Conservation (phyloP, 352 stramenopile genomes). For the Pythium apleroticum region DNA sequence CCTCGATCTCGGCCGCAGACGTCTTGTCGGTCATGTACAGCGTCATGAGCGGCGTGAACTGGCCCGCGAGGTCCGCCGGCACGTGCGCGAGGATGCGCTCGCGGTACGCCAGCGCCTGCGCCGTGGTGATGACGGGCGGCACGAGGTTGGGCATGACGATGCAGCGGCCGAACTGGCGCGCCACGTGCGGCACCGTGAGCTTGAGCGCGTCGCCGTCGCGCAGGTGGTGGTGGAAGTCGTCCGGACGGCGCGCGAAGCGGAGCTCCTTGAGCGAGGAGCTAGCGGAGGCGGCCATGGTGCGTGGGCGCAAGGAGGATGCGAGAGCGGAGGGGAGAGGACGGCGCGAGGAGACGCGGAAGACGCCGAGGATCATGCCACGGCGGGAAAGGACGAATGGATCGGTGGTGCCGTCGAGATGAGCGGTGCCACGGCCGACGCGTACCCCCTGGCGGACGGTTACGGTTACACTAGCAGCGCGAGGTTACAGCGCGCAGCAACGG, state of each 20-base stretch:
- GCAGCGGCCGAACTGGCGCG: constrained; percentile 80
- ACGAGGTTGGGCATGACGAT: constrained; percentile 99
- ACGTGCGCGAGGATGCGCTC: constrained; percentile 92
- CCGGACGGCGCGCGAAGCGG: constrained; percentile 47
- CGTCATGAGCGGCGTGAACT: constrained; percentile 96
- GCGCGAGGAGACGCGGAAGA: constrained; percentile 6
- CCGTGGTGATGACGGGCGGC: constrained; percentile 95
- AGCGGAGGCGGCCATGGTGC: not conserved
- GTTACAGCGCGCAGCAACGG: too few species aligned
- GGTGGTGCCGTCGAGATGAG: constrained; percentile 7
- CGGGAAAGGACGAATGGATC: constrained; percentile 14
- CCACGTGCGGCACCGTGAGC: constrained; percentile 82
- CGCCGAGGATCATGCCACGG: constrained; percentile 8
- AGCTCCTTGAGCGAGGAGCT: constrained; percentile 10
- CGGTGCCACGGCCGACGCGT: not conserved
- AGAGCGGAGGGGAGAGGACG: constrained; percentile 1
- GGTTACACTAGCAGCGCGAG: not conserved
- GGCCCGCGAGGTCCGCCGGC: constrained; percentile 44
- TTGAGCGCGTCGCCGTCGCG: constrained; percentile 89
- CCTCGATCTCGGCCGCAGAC: constrained; percentile 93
- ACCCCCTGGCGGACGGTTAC: not conserved
- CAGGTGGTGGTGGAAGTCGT: constrained; percentile 99
- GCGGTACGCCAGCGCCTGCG: constrained; percentile 95
- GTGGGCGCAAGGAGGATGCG: not conserved
- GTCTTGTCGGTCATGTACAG: constrained; percentile 99